These are phyloP conservation scores for Lipomyces kockii DNA, from an alignment of 805 yeast species.

Conservation along the genomic window DNA sequence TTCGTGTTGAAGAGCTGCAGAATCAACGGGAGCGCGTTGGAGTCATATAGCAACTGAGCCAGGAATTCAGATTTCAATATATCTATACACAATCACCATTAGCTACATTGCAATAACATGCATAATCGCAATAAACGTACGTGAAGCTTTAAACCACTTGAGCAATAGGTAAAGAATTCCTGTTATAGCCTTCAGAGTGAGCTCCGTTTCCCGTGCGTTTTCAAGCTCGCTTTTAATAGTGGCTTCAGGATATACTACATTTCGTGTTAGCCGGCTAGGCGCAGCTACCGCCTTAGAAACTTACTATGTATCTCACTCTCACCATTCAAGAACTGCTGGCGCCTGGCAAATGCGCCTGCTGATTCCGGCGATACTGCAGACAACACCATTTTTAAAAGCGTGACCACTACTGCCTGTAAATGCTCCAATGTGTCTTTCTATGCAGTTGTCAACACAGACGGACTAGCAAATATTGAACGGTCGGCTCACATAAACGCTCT, in stretches of 20 bases:
- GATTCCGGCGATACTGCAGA: constrained; percentile 48
- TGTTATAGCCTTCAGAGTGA: constrained; percentile 62
- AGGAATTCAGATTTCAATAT: constrained; percentile 78
- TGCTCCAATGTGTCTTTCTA: constrained; percentile 59
- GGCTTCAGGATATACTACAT: neutral
- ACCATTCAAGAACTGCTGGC: constrained; percentile 15
- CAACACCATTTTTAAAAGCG: constrained; percentile 66
- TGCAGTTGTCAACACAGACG: constrained; percentile 37
- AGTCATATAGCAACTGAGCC: constrained; percentile 72
- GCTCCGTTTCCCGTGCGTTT: constrained; percentile 59
- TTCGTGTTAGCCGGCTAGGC: neutral
- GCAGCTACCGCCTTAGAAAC: neutral
- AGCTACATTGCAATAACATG: neutral
- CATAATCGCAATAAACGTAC: constrained; percentile 13
- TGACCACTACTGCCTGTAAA: constrained; percentile 66
- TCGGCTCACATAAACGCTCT: constrained; percentile 21
- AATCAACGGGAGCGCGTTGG: constrained; percentile 40
- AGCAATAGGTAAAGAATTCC: constrained; percentile 58
- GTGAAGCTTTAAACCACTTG: constrained; percentile 80
- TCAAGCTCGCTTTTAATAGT: constrained; percentile 26
- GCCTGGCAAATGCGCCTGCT: constrained; percentile 5
- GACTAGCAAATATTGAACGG: neutral
- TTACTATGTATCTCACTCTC: neutral
- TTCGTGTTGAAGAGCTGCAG: constrained; percentile 32
- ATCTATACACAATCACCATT: constrained; percentile 42